Evolutionary conservation across 331 rosid genomes (phyloP), one percentile per base, ranked within the genome.

Genomic region (Rosa hybrid): DNA sequence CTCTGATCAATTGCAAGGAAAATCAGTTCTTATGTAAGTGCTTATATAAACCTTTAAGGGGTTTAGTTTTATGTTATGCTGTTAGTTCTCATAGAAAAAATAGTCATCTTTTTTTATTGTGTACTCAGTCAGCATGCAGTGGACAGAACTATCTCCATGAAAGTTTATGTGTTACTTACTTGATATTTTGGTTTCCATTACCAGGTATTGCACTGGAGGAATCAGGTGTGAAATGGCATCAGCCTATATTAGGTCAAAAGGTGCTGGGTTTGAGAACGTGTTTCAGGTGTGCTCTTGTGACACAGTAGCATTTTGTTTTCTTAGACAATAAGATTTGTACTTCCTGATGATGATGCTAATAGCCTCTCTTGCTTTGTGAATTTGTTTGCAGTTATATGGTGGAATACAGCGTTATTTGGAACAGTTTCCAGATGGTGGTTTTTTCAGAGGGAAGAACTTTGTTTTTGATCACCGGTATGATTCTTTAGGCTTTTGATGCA

Each of bases 121-220:
- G 17, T 64, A 34, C 53, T 27, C 53, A 41, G 75, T 74, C 49
- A 13, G 30, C 46, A 8, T 48, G 30, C 30, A 25, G 4, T 62
- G 34, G 60, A 8, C 6, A 21, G 12, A 42, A 21, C n/a, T 68
- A 45, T 48, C 38, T 16, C 12, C 48, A 6, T 27, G 4, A 56
- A 51, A 51, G 27, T 18, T 67, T 59, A n/a, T 59, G 44, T 16
- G 10, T 25, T 49, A 10, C 48, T 51, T 81, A 7, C 49, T 39
- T 62, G 38, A 23, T 78, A 51, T 78, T 21, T 76, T 73, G 81
- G 83, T 81, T 83, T 82, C 3, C 46, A 74, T 67, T 71, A 62
- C 77, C 77, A 95, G 98, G 98, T 92, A 95, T 78, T 95, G 99
- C 90, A 95, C 99, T 12, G 99, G 99, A 46, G 99, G 99, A 84